phyloP scores from a whole-genome alignment of 2,329 filamentous ascomycete genomes.

The Penicillium rolfsii region DNA sequence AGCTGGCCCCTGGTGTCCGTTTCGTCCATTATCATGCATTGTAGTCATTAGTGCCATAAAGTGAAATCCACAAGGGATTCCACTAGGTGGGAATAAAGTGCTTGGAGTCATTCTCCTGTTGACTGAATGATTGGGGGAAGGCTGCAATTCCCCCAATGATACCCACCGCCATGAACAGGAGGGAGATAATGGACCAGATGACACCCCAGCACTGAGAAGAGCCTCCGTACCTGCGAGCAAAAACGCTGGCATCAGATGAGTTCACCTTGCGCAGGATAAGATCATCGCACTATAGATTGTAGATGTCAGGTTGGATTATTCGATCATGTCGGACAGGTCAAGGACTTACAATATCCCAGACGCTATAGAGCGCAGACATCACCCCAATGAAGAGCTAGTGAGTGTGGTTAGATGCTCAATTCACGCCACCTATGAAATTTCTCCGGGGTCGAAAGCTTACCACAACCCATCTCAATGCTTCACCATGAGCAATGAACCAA shows the following conservation, averaged over 20 bases:
- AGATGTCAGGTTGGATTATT: background rate
- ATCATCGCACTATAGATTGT: constrained; percentile 65
- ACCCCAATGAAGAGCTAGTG: constrained; percentile 73
- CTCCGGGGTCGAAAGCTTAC: constrained; percentile 40
- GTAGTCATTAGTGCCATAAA: background rate
- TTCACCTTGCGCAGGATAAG: constrained; percentile 80
- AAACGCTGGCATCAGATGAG: constrained; percentile 76
- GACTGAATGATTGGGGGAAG: constrained; percentile 69
- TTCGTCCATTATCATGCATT: background rate
- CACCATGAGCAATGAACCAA: constrained; percentile 79
- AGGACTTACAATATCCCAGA: constrained; percentile 72
- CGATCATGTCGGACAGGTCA: background rate
- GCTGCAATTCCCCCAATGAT: constrained; percentile 78
- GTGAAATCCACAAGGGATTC: background rate
- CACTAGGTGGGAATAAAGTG: constrained; percentile 60
- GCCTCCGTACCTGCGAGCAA: constrained; percentile 75
- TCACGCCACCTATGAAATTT: background rate
- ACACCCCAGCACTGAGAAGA: constrained; percentile 81
- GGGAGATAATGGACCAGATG: constrained; percentile 73
- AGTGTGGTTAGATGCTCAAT: background rate
- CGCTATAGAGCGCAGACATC: constrained; percentile 78
- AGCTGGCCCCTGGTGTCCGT: background rate
- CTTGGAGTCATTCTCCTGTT: constrained; percentile 71
- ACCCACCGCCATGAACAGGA: constrained; percentile 70
- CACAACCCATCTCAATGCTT: constrained; percentile 72